phyloP scores from a whole-genome alignment of 2,329 filamentous ascomycete species.

The Pleurostoma richardsiae region DNA sequence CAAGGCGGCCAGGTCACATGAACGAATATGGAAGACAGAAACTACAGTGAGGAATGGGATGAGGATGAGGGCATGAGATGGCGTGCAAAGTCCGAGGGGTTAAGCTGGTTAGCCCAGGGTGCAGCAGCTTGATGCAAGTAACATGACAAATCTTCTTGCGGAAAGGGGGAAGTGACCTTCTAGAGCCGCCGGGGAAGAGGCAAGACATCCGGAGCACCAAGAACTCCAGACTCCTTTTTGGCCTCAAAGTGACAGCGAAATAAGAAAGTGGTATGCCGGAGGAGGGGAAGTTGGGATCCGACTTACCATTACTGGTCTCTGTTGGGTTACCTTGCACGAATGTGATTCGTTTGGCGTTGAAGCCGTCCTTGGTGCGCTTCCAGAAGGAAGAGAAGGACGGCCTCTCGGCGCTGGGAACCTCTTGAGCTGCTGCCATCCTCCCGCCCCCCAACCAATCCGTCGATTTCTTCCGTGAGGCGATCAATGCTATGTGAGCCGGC shows the following conservation, averaged over 20 bases:
- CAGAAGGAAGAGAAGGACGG: constrained; percentile 44
- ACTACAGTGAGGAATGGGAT: too few relatives aligned
- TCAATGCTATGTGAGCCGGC: too few relatives aligned
- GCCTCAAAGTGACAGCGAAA: constrained; percentile 1
- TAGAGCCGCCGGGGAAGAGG: too few relatives aligned
- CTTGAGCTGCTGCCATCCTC: too few relatives aligned
- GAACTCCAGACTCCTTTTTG: too few relatives aligned
- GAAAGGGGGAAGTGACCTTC: background rate
- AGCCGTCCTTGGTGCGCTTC: constrained; percentile 35
- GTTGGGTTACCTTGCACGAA: constrained; percentile 26
- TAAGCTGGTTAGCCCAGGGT: background rate
- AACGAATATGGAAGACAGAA: too few relatives aligned
- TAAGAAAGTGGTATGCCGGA: background rate
- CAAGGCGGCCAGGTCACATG: too few relatives aligned
- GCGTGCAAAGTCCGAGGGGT: background rate
- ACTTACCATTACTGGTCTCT: constrained; percentile 17
- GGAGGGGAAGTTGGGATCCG: too few relatives aligned
- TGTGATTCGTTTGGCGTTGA: constrained; percentile 23
- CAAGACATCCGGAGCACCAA: too few relatives aligned
- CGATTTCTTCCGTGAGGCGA: too few relatives aligned
- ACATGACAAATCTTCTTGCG: constrained; percentile 3
- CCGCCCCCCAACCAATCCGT: too few relatives aligned
- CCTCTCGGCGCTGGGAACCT: constrained; percentile 12
- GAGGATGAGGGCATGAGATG: background rate
- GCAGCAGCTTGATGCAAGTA: background rate